These are phyloP conservation scores for Cyphellophora attinorum DNA, from an alignment of 2,329 filamentous ascomycete species.

Conservation along the genomic window DNA sequence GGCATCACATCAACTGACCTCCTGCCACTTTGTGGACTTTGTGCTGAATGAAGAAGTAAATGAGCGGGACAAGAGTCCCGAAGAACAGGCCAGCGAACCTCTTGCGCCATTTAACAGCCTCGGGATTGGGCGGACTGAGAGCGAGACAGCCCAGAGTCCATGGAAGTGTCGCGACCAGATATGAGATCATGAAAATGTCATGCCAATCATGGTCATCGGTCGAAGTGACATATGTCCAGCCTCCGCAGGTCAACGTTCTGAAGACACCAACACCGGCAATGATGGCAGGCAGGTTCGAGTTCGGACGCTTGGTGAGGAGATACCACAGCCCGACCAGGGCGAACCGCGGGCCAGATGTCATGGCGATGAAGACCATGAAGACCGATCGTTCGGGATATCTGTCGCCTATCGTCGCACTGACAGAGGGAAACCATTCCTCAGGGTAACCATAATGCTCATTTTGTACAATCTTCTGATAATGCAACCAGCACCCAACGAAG, in stretches of 20 bases:
- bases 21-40: conserved; percentile 90
- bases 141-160: conserved; percentile 90
- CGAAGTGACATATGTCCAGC: conserved; percentile 97
- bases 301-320: conserved; percentile 68
- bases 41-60: conserved; percentile 98
- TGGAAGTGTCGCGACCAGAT: conserved; percentile 84
- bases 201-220: conserved; percentile 98
- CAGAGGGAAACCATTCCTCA: conserved; percentile 92
- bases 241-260: conserved; percentile 85
- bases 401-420: conserved; percentile 94
- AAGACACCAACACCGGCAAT: conserved; percentile 72
- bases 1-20: conserved; percentile 50
- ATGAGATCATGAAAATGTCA: conserved; percentile 98
- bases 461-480: conserved; percentile 95
- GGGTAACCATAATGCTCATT: conserved; percentile 95
- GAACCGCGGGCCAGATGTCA: conserved; percentile 90
- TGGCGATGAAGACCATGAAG: conserved; percentile 94
- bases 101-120: conserved; percentile 81
- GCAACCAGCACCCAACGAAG: conserved; percentile 67
- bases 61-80: conserved; percentile 74
- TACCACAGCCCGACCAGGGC: conserved; percentile 88
- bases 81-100: conserved; percentile 78
- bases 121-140: conserved; percentile 74
- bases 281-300: conserved; percentile 68
- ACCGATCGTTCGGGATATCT: conserved; percentile 92